Evolutionary conservation across 2,329 filamentous ascomycete genomes (phyloP), one percentile per base, ranked within the genome.

Genomic region (Fusarium sp.): DNA sequence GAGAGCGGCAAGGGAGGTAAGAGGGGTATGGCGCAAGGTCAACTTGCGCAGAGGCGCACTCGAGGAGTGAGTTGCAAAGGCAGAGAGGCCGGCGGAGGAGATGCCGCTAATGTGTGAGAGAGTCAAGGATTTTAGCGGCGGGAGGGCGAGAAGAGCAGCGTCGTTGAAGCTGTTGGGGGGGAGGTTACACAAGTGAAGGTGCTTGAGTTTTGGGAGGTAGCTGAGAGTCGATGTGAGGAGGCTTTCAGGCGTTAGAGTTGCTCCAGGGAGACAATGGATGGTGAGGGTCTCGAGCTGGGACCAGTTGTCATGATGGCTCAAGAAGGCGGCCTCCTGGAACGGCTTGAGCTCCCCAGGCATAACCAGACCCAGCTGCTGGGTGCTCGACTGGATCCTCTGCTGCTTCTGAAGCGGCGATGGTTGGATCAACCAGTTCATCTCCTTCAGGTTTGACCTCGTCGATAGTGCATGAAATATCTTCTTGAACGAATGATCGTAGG

Each of bases 381-480:
- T 80, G 65, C 37, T 67, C 3, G 71, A 68, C 32, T 70, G 78
- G 10, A 67, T 78, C 10, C 68, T 82, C 68, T 86, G 85, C 37
- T 78, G 77, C 45, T 69, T 72, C 50, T 79, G 74, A 27, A 70
- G 62, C 3, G 68, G 70, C 9, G 79, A 73, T 6, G 76, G 82
- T 71, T 88, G 86, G 20, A 92, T 75, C 17, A 90, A 81, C 91
- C 90, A 92, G 43, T 87, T 85, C 83, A 90, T 90, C 71, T 90
- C 87, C 75, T 85, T 87, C 14, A 92, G 82, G 14, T 87, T 86
- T 27, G 76, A 79, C 30, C 91, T 84, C 0, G 90, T 90, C 8
- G 89, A 89, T 20, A 93, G 79, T 0, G 90, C 90, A 69, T 92
- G 87, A 66, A 89, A 87, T 11, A 91, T 82, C 56, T 87, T 86